Base-by-base conservation (phyloP, 805 yeast genomes). In the Ogataea thermomethanolica region DNA sequence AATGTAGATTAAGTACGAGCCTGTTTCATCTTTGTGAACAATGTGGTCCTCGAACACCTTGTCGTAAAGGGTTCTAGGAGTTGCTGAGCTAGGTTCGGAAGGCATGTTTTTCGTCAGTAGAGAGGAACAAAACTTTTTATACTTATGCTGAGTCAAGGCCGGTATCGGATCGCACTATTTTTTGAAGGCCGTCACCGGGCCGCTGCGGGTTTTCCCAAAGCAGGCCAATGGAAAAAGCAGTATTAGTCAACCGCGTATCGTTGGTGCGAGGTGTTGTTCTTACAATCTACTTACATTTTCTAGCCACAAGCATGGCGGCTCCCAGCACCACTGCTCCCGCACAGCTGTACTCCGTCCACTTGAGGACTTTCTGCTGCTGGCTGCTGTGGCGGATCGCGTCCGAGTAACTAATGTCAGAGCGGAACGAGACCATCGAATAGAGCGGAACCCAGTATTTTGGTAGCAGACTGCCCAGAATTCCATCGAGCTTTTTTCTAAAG, bases 21-120 rank as follows among this genome's bases (percentile, higher is more conserved):
- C 95, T 25, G 87, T 78, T 39, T 86, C 91, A 54, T 88, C 95
- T 59, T 79, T 73, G 67, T 89, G 90, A 51, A 93, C 99, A 43
- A 91, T 70, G 62, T 93, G 98, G 74, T 85, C 97, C 49, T 82
- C 85, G 62, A 89, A 93, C 57, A 93, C 96, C 74, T 93, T 93
- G 67, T 93, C 99, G 67, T 93, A 93, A 45, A 93, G 74, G 33
- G 99, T 93, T 59, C 70, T 74, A 37, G 87, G 83, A 37, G 64
- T 43, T 29, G 62, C 41, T 17, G 67, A 56, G n/a, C 27, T 30
- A 7, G 45, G 20, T 41, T 65, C 60, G 21, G 59, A 51, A 27
- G 66, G 58, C 67, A 64, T 62, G 7, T 29, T 29, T 13, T 29
- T 14, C 31, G 17, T 7, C 7, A 29, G 11, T 2, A 8, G 11